Conservation (phyloP, 2,329 filamentous ascomycete genomes). For the Aspergillus ochraceus region DNA sequence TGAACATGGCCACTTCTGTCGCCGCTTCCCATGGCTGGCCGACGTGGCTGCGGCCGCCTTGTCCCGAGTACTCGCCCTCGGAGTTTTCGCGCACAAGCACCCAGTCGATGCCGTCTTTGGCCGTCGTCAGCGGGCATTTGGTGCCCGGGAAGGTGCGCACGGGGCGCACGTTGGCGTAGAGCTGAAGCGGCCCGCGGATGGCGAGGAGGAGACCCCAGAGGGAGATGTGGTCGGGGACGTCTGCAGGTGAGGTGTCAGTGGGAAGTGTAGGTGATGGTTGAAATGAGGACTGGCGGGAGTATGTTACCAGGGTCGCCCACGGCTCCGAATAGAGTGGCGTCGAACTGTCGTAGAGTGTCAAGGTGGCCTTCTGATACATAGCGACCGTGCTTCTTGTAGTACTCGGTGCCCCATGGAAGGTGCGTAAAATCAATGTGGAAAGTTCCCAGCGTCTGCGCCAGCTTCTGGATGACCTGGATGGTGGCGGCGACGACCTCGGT, state of each 20-base stretch:
- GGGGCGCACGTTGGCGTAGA: slow-evolving; percentile 59
- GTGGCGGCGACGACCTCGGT: slow-evolving; percentile 62
- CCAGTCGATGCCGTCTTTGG: slow-evolving; percentile 55
- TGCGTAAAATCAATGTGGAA: slow-evolving; percentile 54
- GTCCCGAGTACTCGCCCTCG: slow-evolving; percentile 57
- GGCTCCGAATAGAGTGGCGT: slow-evolving; percentile 60
- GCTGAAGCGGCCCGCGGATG: slow-evolving; percentile 56
- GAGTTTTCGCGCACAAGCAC: slow-evolving; percentile 57
- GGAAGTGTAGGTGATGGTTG: not conserved
- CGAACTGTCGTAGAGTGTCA: slow-evolving; percentile 51
- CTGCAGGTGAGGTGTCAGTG: slow-evolving; percentile 25
- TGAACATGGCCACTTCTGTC: slow-evolving; percentile 57
- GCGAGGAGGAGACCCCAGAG: slow-evolving; percentile 58
- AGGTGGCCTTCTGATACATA: slow-evolving; percentile 56
- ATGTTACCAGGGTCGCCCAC: slow-evolving; percentile 56
- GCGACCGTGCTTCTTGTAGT: slow-evolving; percentile 52
- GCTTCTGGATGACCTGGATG: slow-evolving; percentile 47
- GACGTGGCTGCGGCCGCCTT: slow-evolving; percentile 54
- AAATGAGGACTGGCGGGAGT: not conserved
- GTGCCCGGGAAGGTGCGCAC: slow-evolving; percentile 52
- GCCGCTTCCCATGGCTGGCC: slow-evolving; percentile 54
- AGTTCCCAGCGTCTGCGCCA: slow-evolving; percentile 44
- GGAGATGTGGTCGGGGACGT: slow-evolving; percentile 58
- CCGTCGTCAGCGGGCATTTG: slow-evolving; percentile 50
- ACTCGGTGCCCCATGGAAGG: slow-evolving; percentile 40